Base-by-base conservation (phyloP, 352 stramenopile genomes). In the Pythium volutum region DNA sequence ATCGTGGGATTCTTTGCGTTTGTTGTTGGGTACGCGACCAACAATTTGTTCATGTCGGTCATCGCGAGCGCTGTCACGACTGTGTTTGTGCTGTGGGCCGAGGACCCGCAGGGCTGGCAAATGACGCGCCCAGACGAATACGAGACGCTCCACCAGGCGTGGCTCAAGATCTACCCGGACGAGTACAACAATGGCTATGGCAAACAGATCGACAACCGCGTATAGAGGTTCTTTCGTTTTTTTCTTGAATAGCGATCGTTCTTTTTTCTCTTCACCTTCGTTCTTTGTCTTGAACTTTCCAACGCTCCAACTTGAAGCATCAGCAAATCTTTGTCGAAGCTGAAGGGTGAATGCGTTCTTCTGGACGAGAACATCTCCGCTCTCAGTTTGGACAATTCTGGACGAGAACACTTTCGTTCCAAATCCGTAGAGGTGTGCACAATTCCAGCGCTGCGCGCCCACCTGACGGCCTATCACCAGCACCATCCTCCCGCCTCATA, bases 151-250 rank as follows among this genome's bases (percentile, higher is more conserved):
- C 80, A 92, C 66, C 78, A 71, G 42, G 80, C 82, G 16, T 95
- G 86, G 86, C 68, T 88, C 51, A 76, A 91, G 62, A 86, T 92
- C 46, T 89, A 92, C 65, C 81, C 83, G 12, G 77, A 91, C 3
- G 86, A 93, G 54, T 93, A 92, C 74, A 91, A 95, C 67, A 78
- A 90, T 49, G 83, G 81, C 22, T 78, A 85, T 56, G 83, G 84
- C 59, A 93, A 91, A 64, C 71, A 82, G 52, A 27, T 72, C 10
- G 68, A 79, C 25, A 66, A 55, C 47, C 46, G 54, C 46, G 62
- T 69, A 2, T 69, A 63, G 22, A 27, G n/a, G 10, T 25, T 26
- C 5, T 27, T 18, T 20, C 36, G 11, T 42, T 42, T 42, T 42
- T 42, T 42, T 42, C 16, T 42, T 16, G 11, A 42, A 16, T 20